phyloP scores from a whole-genome alignment of 2,329 filamentous ascomycete species.

The Teratosphaeria pseudoeucalypti region DNA sequence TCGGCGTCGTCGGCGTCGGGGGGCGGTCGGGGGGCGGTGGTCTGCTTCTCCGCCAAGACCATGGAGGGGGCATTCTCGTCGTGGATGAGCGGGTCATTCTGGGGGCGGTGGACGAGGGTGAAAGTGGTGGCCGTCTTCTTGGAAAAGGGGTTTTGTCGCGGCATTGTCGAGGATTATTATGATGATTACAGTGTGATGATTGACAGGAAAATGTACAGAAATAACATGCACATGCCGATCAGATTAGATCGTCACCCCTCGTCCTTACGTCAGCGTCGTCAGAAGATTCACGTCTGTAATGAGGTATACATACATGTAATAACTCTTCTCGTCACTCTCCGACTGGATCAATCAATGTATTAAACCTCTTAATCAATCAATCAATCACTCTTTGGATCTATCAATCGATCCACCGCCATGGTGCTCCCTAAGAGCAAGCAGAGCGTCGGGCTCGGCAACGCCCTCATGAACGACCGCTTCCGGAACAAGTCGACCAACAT shows the following conservation, averaged over 20 bases:
- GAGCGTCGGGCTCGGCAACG: conserved; percentile 86
- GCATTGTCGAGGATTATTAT: conserved; percentile 40
- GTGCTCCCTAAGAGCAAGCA: conserved; percentile 88
- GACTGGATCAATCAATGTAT: background rate
- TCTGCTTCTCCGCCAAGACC: conserved; percentile 59
- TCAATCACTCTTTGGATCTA: background rate
- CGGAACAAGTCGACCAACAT: conserved; percentile 80
- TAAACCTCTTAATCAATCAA: too few relatives aligned
- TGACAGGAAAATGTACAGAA: conserved; percentile 22
- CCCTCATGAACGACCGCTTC: conserved; percentile 82
- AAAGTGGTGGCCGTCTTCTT: conserved; percentile 92
- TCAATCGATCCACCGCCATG: conserved; percentile 35
- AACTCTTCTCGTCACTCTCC: too few relatives aligned
- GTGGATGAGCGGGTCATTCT: conserved; percentile 95
- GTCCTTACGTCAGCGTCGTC: background rate
- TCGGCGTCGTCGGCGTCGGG: too few relatives aligned
- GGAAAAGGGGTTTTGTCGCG: conserved; percentile 66
- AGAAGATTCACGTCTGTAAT: background rate
- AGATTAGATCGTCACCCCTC: background rate
- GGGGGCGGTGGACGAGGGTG: conserved; percentile 85
- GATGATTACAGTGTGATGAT: conserved; percentile 9
- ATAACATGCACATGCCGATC: background rate
- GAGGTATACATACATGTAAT: too few relatives aligned
- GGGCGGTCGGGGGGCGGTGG: background rate
- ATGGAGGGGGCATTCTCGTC: conserved; percentile 80